phyloP scores from a whole-genome alignment of 2,329 filamentous ascomycete genomes.

The Drechslerella stenobrocha region DNA sequence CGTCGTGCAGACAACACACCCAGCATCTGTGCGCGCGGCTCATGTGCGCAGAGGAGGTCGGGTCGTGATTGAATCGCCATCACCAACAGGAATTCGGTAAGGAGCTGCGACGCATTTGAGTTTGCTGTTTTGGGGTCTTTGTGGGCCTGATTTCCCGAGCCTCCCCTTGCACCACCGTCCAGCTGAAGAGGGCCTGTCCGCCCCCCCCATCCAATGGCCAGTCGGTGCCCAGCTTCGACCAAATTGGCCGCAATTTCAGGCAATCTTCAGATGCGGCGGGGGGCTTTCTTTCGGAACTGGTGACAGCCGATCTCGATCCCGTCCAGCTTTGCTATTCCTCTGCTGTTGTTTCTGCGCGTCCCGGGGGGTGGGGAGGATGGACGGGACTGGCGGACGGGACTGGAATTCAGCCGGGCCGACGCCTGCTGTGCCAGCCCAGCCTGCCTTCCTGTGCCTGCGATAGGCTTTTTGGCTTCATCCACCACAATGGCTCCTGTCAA shows the following conservation, averaged over 20 bases:
- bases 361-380: neutral
- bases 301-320: constrained; percentile 29
- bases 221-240: constrained; percentile 38
- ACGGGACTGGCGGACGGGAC: neutral
- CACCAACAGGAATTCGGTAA: constrained; percentile 1
- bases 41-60: no score
- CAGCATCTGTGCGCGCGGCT: constrained; percentile 1
- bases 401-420: constrained; percentile 15
- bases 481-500: constrained; percentile 45
- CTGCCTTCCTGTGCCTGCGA: no score
- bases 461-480: constrained; percentile 20
- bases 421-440: neutral
- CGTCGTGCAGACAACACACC: constrained; percentile 38
- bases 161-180: constrained; percentile 1
- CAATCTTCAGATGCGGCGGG: constrained; percentile 45
- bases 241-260: constrained; percentile 21
- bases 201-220: constrained; percentile 23
- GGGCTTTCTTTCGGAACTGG: constrained; percentile 29
- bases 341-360: no score
- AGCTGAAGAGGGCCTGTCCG: constrained; percentile 21
- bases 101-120: neutral
- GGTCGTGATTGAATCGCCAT: neutral
- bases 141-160: constrained; percentile 2
- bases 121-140: neutral
- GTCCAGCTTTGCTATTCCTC: neutral